A percentile compares a stretch with the other conserved stretches of the same genome.
phyloP scores from a whole-genome alignment of 2,329 filamentous ascomycete genomes.

The Verticillium longisporum region DNA sequence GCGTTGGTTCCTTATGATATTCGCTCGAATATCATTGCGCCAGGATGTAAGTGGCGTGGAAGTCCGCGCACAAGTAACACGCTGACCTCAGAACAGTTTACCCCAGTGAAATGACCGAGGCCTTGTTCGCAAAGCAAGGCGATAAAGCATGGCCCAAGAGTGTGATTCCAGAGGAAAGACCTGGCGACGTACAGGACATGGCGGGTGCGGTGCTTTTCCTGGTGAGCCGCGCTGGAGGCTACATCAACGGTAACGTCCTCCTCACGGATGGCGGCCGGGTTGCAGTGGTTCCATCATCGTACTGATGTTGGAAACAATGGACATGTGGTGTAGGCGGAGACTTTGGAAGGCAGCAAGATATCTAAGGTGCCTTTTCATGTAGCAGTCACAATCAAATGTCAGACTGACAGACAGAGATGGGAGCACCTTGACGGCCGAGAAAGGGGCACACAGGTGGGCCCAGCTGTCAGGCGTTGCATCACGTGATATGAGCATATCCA shows the following conservation, averaged over 20 bases:
- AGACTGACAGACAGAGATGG: too few species aligned
- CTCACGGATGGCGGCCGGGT: constrained; percentile 31
- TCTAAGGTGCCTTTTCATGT: neutral
- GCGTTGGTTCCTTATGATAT: constrained; percentile 54
- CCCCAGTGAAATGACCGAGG: constrained; percentile 58
- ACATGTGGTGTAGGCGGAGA: neutral
- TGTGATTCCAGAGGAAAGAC: constrained; percentile 49
- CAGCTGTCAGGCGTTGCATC: too few species aligned
- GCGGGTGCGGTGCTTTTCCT: constrained; percentile 56
- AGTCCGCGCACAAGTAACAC: neutral
- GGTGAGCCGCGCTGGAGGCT: constrained; percentile 54
- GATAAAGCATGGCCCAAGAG: constrained; percentile 13
- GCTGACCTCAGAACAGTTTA: constrained; percentile 39
- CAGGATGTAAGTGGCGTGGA: constrained; percentile 25
- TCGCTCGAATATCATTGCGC: constrained; percentile 40
- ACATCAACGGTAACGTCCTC: constrained; percentile 48
- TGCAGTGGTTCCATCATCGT: constrained; percentile 22
- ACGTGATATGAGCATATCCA: too few species aligned
- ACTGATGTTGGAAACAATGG: constrained; percentile 10
- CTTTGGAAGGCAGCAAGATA: neutral
- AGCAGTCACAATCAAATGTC: too few species aligned
- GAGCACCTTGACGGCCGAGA: constrained; percentile 1
- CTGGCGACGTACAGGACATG: constrained; percentile 58
- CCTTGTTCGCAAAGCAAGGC: constrained; percentile 24
- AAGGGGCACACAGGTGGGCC: neutral